Evolutionary conservation across 768 basidiomycete species (phyloP).

Genomic region (Butyriboletus loyo): DNA sequence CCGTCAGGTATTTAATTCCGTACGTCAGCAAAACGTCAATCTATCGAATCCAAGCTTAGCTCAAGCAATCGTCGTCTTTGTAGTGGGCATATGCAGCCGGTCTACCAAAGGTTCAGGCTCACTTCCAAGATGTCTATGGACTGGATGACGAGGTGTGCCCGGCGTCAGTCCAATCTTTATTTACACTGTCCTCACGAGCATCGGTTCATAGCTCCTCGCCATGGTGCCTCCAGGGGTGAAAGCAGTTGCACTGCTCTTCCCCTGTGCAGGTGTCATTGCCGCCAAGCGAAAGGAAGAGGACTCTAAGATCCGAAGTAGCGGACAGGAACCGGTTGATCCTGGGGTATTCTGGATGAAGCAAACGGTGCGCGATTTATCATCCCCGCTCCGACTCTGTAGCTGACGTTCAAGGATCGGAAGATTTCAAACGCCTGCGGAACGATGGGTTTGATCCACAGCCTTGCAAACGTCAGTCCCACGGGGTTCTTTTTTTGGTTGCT

Average conservation of each 20-base stretch:
- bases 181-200: background rate
- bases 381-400: background rate
- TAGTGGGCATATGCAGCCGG: conserved; percentile 76
- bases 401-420: conserved; percentile 33
- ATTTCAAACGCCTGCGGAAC: conserved; percentile 87
- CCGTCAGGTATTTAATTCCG: conserved; percentile 31
- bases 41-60: background rate
- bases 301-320: conserved; percentile 44
- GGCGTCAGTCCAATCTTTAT: background rate
- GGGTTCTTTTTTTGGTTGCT: conserved; percentile 2
- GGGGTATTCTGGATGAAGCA: conserved; percentile 88
- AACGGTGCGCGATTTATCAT: conserved; percentile 49
- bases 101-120: conserved; percentile 44
- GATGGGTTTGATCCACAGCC: conserved; percentile 78
- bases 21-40: conserved; percentile 8
- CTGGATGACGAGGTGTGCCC: conserved; percentile 60
- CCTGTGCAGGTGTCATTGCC: conserved; percentile 53
- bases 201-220: conserved; percentile 51
- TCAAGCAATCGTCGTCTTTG: background rate
- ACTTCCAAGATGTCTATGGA: conserved; percentile 72
- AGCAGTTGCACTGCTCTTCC: conserved; percentile 86
- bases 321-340: conserved; percentile 50
- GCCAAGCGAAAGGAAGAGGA: conserved; percentile 59
- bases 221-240: conserved; percentile 74
- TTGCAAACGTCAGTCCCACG: conserved; percentile 64